Percentiles rank a stretch among this genome's conserved stretches.
phyloP scores from a whole-genome alignment of 192 early-diverging fungal genomes.

The Rhizoclosmatium globosum region DNA sequence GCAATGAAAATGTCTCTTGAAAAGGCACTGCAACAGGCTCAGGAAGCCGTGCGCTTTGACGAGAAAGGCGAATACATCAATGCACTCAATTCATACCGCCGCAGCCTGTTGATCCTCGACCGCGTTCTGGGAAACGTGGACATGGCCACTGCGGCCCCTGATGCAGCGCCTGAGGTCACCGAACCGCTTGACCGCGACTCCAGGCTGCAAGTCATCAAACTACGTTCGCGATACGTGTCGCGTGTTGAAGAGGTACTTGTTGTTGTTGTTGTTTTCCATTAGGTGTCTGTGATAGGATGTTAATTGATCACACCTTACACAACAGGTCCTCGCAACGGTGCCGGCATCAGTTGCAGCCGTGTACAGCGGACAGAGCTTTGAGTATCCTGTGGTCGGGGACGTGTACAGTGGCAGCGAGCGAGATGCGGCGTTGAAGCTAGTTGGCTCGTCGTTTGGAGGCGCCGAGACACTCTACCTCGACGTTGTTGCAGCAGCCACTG shows the following conservation, averaged over 20 bases:
- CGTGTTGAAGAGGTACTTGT: conserved; percentile 8
- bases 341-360: background rate
- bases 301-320: background rate
- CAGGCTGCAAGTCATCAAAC: background rate
- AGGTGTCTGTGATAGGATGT: background rate
- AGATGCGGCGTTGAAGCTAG: background rate
- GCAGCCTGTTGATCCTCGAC: background rate
- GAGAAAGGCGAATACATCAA: background rate
- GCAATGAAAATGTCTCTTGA: background rate
- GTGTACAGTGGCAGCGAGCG: no score
- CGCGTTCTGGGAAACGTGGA: background rate
- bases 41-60: background rate
- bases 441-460: background rate
- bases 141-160: background rate
- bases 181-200: background rate
- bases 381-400: background rate
- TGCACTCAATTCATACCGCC: conserved; percentile 8
- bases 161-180: background rate
- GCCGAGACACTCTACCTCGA: background rate
- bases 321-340: background rate
- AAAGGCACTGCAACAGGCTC: conserved; percentile 10
- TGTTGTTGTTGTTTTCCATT: background rate
- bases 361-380: conserved; percentile 7
- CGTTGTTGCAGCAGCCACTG: background rate
- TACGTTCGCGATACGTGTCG: conserved; percentile 15